A percentile compares a stretch with the other conserved stretches of the same genome.
Evolutionary conservation across 2,329 filamentous ascomycete species (phyloP).

Genomic region (Colletotrichum sp.): DNA sequence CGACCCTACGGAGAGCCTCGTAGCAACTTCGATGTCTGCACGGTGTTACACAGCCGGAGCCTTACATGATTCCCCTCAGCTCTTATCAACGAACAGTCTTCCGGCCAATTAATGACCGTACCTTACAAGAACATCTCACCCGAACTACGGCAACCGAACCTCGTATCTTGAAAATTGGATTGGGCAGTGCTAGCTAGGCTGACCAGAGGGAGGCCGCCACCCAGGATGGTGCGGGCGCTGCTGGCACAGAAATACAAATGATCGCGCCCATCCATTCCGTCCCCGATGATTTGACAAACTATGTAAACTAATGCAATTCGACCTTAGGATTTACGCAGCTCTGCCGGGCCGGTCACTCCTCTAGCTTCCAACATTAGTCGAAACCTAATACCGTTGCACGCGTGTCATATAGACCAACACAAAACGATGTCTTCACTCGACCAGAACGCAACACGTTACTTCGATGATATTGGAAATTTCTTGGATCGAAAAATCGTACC

Average conservation of each 20-base stretch:
- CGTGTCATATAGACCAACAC: background rate
- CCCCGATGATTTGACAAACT: background rate
- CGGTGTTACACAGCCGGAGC: too few relatives aligned
- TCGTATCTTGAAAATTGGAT: too few relatives aligned
- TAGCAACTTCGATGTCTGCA: too few relatives aligned
- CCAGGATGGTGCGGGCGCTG: too few relatives aligned
- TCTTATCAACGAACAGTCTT: too few relatives aligned
- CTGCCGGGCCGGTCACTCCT: background rate
- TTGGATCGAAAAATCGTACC: fast-evolving
- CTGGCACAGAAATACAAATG: background rate
- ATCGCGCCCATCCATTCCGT: background rate
- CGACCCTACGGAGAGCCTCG: fast-evolving
- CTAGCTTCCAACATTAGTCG: background rate
- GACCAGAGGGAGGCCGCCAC: background rate
- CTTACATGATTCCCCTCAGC: too few relatives aligned
- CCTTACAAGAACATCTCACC: too few relatives aligned
- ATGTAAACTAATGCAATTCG: background rate
- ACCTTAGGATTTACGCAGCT: background rate
- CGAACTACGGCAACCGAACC: fast-evolving
- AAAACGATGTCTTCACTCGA: background rate
- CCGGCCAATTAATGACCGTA: fast-evolving
- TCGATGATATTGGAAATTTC: background rate
- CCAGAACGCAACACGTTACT: background rate
- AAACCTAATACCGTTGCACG: background rate
- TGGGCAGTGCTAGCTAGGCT: background rate